Percentiles rank a stretch among this genome's conserved stretches.
Conservation (phyloP, 192 early-diverging fungal genomes). For the Coemansia erecta region DNA sequence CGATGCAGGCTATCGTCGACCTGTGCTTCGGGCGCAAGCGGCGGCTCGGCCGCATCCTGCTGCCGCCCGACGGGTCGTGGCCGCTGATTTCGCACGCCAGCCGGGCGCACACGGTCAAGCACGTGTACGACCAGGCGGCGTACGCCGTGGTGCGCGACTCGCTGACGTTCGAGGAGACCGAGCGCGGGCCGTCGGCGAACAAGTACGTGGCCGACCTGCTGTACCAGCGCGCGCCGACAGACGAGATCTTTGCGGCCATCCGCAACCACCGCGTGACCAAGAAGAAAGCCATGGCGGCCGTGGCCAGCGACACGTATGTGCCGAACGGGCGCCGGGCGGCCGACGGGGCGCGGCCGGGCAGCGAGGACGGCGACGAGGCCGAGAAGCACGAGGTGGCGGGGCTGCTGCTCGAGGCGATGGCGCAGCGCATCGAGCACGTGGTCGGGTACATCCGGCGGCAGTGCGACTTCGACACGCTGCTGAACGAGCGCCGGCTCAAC, state of each 20-base stretch:
- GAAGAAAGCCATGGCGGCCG: constrained; percentile 41
- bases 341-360: too few species aligned
- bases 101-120: constrained; percentile 37
- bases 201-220: constrained; percentile 68
- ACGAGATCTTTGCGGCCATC: constrained; percentile 65
- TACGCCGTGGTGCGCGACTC: constrained; percentile 63
- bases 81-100: constrained; percentile 71
- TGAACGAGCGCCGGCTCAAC: constrained; percentile 38
- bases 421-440: constrained; percentile 36
- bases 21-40: constrained; percentile 51
- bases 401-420: constrained; percentile 46
- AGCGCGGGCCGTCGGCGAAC: constrained; percentile 50
- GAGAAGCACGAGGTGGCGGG: constrained; percentile 36
- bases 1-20: constrained; percentile 52
- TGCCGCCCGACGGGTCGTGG: constrained; percentile 69
- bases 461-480: constrained; percentile 54
- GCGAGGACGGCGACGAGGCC: constrained; percentile 19
- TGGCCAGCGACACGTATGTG: constrained; percentile 45
- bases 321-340: constrained; percentile 6
- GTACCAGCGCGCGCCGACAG: constrained; percentile 70
- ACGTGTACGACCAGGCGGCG: constrained; percentile 44
- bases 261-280: constrained; percentile 55
- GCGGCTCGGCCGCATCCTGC: constrained; percentile 45
- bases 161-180: constrained; percentile 57
- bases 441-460: constrained; percentile 46